A percentile compares a stretch with the other conserved stretches of the same genome.
phyloP scores from a whole-genome alignment of 2,329 filamentous ascomycete genomes.

The Neopestalotiopsis rosae region DNA sequence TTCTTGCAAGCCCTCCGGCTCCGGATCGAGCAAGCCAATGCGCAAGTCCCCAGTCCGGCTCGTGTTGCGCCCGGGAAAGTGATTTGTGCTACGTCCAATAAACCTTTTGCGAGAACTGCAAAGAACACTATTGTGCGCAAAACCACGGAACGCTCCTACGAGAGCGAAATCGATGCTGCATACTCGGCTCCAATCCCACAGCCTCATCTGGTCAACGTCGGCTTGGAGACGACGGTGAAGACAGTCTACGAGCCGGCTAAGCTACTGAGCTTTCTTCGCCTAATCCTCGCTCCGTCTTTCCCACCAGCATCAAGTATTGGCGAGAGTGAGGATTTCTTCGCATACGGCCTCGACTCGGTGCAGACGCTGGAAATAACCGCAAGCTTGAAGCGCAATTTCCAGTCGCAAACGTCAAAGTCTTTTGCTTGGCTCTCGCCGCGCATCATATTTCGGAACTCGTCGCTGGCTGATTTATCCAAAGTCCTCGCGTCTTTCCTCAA shows the following conservation, averaged over 20 bases:
- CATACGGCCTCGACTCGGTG: conserved; percentile 22
- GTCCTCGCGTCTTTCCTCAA: background rate
- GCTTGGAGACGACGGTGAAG: background rate
- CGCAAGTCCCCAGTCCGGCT: background rate
- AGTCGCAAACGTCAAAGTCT: conserved; percentile 4
- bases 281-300: background rate
- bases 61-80: conserved; percentile 10
- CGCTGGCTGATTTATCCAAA: background rate
- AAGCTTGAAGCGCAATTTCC: conserved; percentile 18
- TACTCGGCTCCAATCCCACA: background rate
- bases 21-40: conserved; percentile 9
- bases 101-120: conserved; percentile 14
- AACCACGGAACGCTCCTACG: conserved; percentile 11
- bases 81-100: conserved; percentile 1
- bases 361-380: conserved; percentile 20
- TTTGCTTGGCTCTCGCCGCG: conserved; percentile 7
- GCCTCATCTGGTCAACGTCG: background rate
- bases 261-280: conserved; percentile 4
- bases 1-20: conserved; percentile 5
- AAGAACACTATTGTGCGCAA: conserved; percentile 17
- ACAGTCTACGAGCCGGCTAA: conserved; percentile 1
- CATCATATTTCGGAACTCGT: conserved; percentile 2
- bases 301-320: conserved; percentile 9
- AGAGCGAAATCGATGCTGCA: conserved; percentile 8
- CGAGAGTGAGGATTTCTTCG: conserved; percentile 22